Evolutionary conservation across 2,329 filamentous ascomycete genomes (phyloP).

Genomic region (Chaetomiaceae sp.): DNA sequence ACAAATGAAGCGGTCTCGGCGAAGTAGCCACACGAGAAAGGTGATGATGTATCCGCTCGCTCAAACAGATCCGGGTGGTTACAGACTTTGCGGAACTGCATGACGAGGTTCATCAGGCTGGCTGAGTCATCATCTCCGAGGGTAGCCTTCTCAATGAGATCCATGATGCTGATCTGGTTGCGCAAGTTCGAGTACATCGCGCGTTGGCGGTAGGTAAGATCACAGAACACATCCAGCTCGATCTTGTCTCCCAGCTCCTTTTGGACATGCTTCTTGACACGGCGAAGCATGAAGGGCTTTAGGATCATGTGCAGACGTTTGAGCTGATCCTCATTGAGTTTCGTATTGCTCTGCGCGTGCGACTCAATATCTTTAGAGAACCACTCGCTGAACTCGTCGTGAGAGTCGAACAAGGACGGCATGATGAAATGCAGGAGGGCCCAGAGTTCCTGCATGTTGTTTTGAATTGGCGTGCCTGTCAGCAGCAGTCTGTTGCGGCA

Average conservation of each 20-base stretch:
- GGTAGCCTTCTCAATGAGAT: slow-evolving; percentile 94
- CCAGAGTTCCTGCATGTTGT: slow-evolving; percentile 99
- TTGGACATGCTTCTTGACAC: slow-evolving; percentile 99
- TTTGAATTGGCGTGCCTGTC: slow-evolving; percentile 96
- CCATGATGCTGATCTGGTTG: slow-evolving; percentile 98
- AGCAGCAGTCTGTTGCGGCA: slow-evolving; percentile 91
- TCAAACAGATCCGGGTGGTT: slow-evolving; percentile 98
- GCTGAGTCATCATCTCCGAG: slow-evolving; percentile 93
- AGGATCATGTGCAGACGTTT: slow-evolving; percentile 97
- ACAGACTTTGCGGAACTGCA: slow-evolving; percentile 99
- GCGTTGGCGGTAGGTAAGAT: slow-evolving; percentile 92
- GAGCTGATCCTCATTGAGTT: slow-evolving; percentile 96
- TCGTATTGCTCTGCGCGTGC: slow-evolving; percentile 98
- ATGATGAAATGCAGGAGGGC: slow-evolving; percentile 98
- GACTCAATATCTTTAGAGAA: slow-evolving; percentile 97
- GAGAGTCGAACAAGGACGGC: slow-evolving; percentile 95
- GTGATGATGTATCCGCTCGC: slow-evolving; percentile 84
- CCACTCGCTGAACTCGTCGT: slow-evolving; percentile 91
- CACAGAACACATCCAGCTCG: slow-evolving; percentile 91
- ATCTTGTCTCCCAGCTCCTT: slow-evolving; percentile 99
- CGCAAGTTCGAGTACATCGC: slow-evolving; percentile 89
- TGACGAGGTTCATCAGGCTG: slow-evolving; percentile 97
- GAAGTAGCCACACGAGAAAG: slow-evolving; percentile 78
- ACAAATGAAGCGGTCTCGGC: slow-evolving; percentile 95
- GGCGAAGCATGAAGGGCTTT: slow-evolving; percentile 98